Evolutionary conservation across 768 basidiomycete species (phyloP).

Genomic region (Podaxis pistillaris): DNA sequence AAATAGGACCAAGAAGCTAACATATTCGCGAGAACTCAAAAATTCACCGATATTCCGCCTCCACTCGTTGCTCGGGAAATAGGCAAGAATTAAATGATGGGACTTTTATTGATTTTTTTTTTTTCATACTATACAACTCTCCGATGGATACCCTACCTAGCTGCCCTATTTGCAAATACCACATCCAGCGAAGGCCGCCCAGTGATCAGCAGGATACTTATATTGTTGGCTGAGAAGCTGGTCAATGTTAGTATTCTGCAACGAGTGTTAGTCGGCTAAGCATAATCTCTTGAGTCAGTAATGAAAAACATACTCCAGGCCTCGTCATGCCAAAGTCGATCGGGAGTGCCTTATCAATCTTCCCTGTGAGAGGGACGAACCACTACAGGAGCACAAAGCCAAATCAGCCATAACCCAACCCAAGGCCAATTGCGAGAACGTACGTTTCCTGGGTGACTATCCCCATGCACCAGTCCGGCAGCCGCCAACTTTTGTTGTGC

Average conservation of each 20-base stretch:
- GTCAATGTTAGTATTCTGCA: background rate
- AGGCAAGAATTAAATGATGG: too few species aligned
- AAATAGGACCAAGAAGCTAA: too few species aligned
- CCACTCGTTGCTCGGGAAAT: too few species aligned
- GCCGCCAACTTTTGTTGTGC: background rate
- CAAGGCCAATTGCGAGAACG: background rate
- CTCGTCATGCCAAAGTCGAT: background rate
- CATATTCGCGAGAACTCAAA: too few species aligned
- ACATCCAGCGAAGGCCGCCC: background rate
- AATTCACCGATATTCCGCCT: too few species aligned
- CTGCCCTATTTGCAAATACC: background rate
- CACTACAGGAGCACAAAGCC: background rate
- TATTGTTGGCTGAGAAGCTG: background rate
- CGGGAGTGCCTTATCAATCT: background rate
- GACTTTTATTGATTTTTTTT: too few species aligned
- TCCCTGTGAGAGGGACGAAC: background rate
- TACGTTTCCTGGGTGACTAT: slow-evolving; percentile 2
- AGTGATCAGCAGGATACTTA: background rate
- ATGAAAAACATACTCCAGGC: background rate
- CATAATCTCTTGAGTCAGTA: background rate
- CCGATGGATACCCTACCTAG: too few species aligned
- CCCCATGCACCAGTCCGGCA: background rate
- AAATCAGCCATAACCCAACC: too few species aligned
- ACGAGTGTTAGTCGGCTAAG: background rate
- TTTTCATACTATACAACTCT: too few species aligned